phyloP scores from a whole-genome alignment of 1,284 basidiomycete species.

The Ceratorhiza oryzae-sativae region DNA sequence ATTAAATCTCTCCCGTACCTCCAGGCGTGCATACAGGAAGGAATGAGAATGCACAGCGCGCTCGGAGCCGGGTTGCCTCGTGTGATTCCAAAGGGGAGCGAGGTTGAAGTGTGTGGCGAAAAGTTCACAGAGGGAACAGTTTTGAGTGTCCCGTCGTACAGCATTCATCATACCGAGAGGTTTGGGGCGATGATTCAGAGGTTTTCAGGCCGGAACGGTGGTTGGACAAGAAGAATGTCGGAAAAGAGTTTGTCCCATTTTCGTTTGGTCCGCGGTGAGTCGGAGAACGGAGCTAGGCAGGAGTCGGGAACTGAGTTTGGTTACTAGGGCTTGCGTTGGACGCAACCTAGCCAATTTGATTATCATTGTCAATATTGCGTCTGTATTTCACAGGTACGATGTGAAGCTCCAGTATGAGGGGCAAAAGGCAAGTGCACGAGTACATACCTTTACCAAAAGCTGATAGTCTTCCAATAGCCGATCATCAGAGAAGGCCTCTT shows the following conservation, averaged over 20 bases:
- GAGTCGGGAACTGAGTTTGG: not conserved
- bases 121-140: slow-evolving; percentile 75
- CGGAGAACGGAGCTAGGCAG: slow-evolving; percentile 60
- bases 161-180: slow-evolving; percentile 67
- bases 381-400: slow-evolving; percentile 74
- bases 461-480: slow-evolving; percentile 5
- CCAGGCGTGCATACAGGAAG: slow-evolving; percentile 83
- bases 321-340: slow-evolving; percentile 9
- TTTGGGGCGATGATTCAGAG: slow-evolving; percentile 13
- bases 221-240: slow-evolving; percentile 68
- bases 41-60: slow-evolving; percentile 80
- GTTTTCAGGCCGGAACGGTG: slow-evolving; percentile 51
- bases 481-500: slow-evolving; percentile 6
- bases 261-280: slow-evolving; percentile 53
- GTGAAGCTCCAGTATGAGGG: slow-evolving; percentile 68
- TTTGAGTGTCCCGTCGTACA: slow-evolving; percentile 75
- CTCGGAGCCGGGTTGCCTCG: slow-evolving; percentile 85
- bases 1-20: slow-evolving; percentile 76
- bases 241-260: slow-evolving; percentile 79
- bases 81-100: slow-evolving; percentile 67
- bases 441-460: too few relatives aligned
- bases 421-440: slow-evolving; percentile 63
- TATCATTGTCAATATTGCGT: slow-evolving; percentile 74
- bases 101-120: slow-evolving; percentile 63
- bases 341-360: slow-evolving; percentile 79